Conservation (phyloP, 192 early-diverging fungal genomes). For the Coemansia sp. region DNA sequence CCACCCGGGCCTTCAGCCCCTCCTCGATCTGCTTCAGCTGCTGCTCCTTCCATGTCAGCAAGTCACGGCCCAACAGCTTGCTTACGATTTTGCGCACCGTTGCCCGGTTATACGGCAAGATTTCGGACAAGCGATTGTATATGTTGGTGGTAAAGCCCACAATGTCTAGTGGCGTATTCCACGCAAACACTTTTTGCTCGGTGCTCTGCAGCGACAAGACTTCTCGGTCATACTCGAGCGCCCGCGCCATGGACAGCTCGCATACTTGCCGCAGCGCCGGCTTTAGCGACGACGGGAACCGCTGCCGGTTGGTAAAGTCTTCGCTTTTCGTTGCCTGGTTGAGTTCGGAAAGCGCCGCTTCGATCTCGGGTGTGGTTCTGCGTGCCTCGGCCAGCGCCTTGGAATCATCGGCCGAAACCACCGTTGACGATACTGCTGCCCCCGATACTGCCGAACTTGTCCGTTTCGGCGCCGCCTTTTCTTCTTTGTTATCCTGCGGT, state of each 20-base stretch:
- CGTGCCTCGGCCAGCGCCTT: conserved; percentile 27
- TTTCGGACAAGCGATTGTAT: conserved; percentile 31
- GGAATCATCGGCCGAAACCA: conserved; percentile 17
- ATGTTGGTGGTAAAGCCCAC: conserved; percentile 46
- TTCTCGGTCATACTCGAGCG: conserved; percentile 46
- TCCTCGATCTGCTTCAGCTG: conserved; percentile 52
- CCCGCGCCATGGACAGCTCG: conserved; percentile 51
- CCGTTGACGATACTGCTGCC: background rate
- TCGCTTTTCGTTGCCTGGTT: conserved; percentile 23
- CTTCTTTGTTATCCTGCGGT: background rate
- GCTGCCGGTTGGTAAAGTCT: conserved; percentile 45
- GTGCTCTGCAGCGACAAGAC: conserved; percentile 34
- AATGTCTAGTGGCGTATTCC: conserved; percentile 48
- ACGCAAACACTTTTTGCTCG: conserved; percentile 43
- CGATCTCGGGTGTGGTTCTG: conserved; percentile 39
- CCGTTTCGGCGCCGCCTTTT: conserved; percentile 11
- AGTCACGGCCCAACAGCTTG: conserved; percentile 40
- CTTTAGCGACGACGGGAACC: conserved; percentile 50
- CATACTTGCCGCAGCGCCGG: conserved; percentile 47
- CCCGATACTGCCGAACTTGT: conserved; percentile 21
- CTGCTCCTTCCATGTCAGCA: conserved; percentile 52
- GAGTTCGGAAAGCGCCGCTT: conserved; percentile 37
- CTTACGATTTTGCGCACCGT: conserved; percentile 53
- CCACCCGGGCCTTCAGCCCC: conserved; percentile 47
- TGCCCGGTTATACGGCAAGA: conserved; percentile 49